These are phyloP conservation scores for Rhizopogon vinicolor DNA, from an alignment of 768 basidiomycete species.

Conservation along the genomic window DNA sequence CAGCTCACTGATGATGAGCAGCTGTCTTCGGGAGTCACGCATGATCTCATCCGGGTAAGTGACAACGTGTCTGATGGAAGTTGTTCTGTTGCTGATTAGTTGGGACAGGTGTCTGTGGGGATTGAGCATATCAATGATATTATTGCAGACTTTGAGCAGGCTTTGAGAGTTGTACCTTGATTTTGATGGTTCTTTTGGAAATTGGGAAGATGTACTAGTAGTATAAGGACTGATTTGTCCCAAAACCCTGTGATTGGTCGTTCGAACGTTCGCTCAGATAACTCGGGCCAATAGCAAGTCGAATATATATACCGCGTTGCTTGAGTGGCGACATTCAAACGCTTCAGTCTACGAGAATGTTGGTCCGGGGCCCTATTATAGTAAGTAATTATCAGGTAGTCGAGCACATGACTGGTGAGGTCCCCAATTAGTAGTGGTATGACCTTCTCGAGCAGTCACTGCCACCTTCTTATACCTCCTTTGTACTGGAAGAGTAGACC, in stretches of 20 bases:
- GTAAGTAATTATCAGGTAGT: no score
- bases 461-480: neutral
- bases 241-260: no score
- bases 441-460: neutral
- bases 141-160: constrained; percentile 41
- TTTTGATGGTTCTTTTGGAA: neutral
- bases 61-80: neutral
- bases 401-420: no score
- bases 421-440: no score
- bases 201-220: neutral
- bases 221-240: no score
- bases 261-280: no score
- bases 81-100: neutral
- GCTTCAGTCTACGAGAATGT: no score
- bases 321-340: no score
- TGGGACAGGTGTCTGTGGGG: constrained; percentile 36
- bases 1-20: constrained; percentile 49
- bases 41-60: constrained; percentile 53
- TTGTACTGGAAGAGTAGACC: neutral
- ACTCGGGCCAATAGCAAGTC: no score
- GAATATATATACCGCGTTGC: no score
- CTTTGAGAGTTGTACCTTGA: constrained; percentile 23
- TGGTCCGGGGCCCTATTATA: no score
- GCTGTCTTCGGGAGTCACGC: constrained; percentile 43
- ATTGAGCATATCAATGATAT: constrained; percentile 43